Evolutionary conservation across 1,284 basidiomycete genomes (phyloP).

Genomic region (Fomitiporia mediterranea): DNA sequence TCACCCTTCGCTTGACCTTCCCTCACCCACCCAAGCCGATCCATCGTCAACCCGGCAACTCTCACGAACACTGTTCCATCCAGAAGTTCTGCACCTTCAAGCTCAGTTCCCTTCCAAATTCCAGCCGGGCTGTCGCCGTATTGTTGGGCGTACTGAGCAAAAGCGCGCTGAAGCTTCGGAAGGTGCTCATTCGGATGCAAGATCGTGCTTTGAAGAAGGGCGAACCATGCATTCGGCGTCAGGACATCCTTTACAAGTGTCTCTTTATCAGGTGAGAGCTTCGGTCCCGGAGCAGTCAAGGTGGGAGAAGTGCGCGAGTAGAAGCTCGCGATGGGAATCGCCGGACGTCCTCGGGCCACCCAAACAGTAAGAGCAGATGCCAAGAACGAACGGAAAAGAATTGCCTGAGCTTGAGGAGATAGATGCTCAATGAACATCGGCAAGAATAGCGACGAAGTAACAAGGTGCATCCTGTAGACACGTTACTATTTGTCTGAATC

Average conservation of each 20-base stretch:
- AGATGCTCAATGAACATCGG: slow-evolving; percentile 31
- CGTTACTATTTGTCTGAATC: background rate
- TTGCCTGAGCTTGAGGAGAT: slow-evolving; percentile 27
- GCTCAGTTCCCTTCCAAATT: slow-evolving; percentile 29
- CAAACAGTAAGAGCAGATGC: slow-evolving; percentile 33
- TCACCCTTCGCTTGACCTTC: slow-evolving; percentile 35
- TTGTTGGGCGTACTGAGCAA: slow-evolving; percentile 47
- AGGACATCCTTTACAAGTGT: slow-evolving; percentile 31
- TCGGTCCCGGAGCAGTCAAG: slow-evolving; percentile 30
- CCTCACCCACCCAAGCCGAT: slow-evolving; percentile 48
- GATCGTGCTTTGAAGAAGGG: slow-evolving; percentile 46
- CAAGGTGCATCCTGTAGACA: slow-evolving; percentile 37
- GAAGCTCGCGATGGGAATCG: slow-evolving; percentile 34
- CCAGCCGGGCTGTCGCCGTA: slow-evolving; percentile 43
- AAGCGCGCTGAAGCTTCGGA: slow-evolving; percentile 52
- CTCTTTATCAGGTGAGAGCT: slow-evolving; percentile 30
- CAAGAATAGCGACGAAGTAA: slow-evolving; percentile 43
- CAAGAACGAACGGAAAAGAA: slow-evolving; percentile 39
- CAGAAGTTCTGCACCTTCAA: slow-evolving; percentile 44
- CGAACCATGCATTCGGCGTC: slow-evolving; percentile 51
- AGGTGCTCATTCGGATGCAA: slow-evolving; percentile 60
- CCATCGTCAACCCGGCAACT: slow-evolving; percentile 45
- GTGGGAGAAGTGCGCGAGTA: slow-evolving; percentile 26
- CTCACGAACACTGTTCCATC: slow-evolving; percentile 60
- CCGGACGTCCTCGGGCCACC: slow-evolving; percentile 36